Evolutionary conservation across 208 protist genomes (phyloP).

Genomic region (Porcisia deanei): DNA sequence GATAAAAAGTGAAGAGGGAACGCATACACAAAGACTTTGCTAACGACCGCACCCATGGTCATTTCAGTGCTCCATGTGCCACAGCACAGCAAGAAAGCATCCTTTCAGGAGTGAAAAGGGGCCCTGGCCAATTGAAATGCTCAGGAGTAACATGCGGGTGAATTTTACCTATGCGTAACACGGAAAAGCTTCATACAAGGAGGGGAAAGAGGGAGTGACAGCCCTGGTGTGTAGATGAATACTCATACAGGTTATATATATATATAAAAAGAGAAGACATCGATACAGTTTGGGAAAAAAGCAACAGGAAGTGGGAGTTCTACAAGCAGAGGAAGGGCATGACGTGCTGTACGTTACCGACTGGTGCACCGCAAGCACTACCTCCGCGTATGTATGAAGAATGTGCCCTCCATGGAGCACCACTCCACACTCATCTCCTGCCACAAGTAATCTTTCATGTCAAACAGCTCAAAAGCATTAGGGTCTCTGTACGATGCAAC

Average conservation of each 20-base stretch:
- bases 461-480: conserved; percentile 73
- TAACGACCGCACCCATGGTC: not conserved
- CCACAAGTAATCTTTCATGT: conserved; percentile 82
- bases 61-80: not conserved
- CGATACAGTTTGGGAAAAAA: not conserved
- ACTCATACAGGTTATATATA: not conserved
- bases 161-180: not conserved
- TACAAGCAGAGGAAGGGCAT: conserved; percentile 1
- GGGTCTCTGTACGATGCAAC: conserved; percentile 68
- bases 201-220: not conserved
- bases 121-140: not conserved
- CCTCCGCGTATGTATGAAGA: conserved; percentile 61
- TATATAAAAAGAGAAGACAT: not conserved
- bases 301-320: not conserved
- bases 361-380: conserved; percentile 6
- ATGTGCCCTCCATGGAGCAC: conserved; percentile 57
- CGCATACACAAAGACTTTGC: not conserved
- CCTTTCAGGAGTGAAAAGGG: not conserved
- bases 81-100: conserved; percentile 3
- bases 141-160: no score
- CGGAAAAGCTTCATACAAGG: not conserved
- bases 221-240: not conserved
- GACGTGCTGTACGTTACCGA: conserved; percentile 14
- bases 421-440: conserved; percentile 76
- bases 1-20: not conserved